Conservation (phyloP, 768 basidiomycete genomes). For the Agaricus blazei region DNA sequence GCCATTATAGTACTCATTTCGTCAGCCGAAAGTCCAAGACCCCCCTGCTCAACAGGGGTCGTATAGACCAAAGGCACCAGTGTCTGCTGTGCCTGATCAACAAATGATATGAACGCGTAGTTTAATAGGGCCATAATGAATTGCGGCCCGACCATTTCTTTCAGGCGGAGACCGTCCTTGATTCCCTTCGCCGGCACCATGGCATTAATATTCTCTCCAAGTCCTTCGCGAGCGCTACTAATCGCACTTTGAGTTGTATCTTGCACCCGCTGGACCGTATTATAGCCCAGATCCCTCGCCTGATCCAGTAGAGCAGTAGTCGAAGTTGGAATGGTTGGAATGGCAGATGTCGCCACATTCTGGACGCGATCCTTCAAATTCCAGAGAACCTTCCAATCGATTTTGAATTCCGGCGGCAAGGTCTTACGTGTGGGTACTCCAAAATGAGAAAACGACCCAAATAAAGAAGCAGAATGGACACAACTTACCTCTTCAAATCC, state of each 20-base stretch:
- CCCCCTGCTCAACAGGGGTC: conserved; percentile 48
- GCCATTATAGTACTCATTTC: conserved; percentile 50
- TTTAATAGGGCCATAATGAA: conserved; percentile 20
- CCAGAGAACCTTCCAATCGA: conserved; percentile 1
- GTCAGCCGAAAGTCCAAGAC: conserved; percentile 51
- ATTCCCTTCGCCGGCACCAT: conserved; percentile 1
- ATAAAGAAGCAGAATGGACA: not conserved
- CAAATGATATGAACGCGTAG: conserved; percentile 24
- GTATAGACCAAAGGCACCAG: conserved; percentile 32
- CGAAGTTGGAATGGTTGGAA: not conserved
- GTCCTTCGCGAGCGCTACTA: not conserved
- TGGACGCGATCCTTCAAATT: not conserved
- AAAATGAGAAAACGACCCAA: not conserved
- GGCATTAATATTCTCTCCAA: not conserved
- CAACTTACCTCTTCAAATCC: not conserved
- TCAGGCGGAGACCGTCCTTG: conserved; percentile 4
- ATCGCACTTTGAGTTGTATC: not conserved
- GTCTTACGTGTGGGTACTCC: not conserved
- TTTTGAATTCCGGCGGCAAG: conserved; percentile 9
- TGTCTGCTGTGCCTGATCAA: conserved; percentile 23
- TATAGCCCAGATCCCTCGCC: not conserved
- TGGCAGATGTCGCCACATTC: not conserved
- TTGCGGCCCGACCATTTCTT: conserved; percentile 18
- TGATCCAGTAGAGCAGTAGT: conserved; percentile 1
- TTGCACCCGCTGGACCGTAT: not conserved